Conservation (phyloP, 306 rosid species). For the Rosa rugosa region DNA sequence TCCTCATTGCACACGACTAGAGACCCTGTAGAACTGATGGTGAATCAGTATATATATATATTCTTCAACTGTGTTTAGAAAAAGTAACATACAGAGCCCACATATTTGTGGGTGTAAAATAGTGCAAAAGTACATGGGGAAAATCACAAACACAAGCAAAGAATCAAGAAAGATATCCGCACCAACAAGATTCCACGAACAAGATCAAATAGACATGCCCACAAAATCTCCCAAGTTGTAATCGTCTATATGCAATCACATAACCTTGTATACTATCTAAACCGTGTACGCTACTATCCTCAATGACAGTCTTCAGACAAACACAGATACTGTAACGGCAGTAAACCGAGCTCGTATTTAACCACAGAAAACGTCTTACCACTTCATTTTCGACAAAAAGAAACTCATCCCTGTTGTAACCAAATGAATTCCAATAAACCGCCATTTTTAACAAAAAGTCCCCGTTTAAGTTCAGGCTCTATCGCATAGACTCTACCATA, state of each 20-base stretch:
- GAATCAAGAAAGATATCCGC: background rate
- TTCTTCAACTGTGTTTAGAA: background rate
- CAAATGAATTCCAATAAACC: background rate
- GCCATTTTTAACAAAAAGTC: background rate
- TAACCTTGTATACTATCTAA: background rate
- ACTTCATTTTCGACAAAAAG: background rate
- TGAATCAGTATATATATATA: background rate
- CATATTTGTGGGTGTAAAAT: background rate
- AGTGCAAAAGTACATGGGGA: background rate
- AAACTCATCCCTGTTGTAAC: background rate
- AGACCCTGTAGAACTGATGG: background rate
- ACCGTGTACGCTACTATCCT: background rate
- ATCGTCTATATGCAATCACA: background rate
- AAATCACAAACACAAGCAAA: slow-evolving; percentile 3
- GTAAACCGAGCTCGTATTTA: background rate
- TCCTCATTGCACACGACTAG: background rate
- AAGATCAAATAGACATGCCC: background rate
- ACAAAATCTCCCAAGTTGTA: background rate
- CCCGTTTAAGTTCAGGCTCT: background rate
- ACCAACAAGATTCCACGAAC: background rate
- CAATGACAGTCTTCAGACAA: background rate
- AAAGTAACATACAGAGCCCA: background rate
- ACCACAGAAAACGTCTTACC: background rate
- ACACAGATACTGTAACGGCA: background rate
- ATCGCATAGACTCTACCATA: background rate